phyloP scores from a whole-genome alignment of 768 basidiomycete genomes.

The Phlebiopsis flavidoalba region DNA sequence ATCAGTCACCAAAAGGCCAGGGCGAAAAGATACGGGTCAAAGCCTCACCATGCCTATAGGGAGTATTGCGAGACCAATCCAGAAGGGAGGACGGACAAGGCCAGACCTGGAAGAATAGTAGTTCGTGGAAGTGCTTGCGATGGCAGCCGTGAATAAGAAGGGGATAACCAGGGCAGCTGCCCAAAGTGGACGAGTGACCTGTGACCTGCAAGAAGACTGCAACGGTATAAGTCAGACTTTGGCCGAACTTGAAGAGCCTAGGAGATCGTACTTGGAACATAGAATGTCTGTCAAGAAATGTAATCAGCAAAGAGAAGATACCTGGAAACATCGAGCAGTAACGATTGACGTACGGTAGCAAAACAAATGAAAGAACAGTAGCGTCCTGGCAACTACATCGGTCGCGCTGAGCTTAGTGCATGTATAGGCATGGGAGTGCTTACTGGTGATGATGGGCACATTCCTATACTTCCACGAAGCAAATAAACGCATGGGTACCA shows the following conservation, averaged over 20 bases:
- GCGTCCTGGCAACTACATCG: slow-evolving; percentile 5
- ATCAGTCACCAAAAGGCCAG: neutral
- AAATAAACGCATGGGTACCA: slow-evolving; percentile 12
- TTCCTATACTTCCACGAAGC: slow-evolving; percentile 9
- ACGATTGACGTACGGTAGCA: slow-evolving; percentile 4
- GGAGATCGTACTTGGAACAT: slow-evolving; percentile 8
- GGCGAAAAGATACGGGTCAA: neutral
- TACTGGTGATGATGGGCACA: slow-evolving; percentile 14
- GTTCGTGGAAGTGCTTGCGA: slow-evolving; percentile 4
- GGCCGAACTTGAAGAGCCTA: neutral
- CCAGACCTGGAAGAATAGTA: slow-evolving; percentile 1
- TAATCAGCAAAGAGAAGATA: neutral
- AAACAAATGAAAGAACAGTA: slow-evolving; percentile 16
- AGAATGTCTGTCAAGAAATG: slow-evolving; percentile 9
- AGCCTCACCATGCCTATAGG: slow-evolving; percentile 10
- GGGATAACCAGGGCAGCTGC: slow-evolving; percentile 16
- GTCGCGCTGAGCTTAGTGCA: neutral
- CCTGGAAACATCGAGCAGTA: neutral
- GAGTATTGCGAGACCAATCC: slow-evolving; percentile 6
- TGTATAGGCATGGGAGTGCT: neutral
- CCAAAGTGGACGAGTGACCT: slow-evolving; percentile 3
- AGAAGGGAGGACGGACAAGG: slow-evolving; percentile 9
- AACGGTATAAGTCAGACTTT: neutral
- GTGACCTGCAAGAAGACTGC: slow-evolving; percentile 14
- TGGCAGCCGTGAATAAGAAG: slow-evolving; percentile 9